Percentiles rank a stretch among this genome's conserved stretches.
Evolutionary conservation across 2,329 filamentous ascomycete species (phyloP).

Genomic region (Fusarium equiseti): DNA sequence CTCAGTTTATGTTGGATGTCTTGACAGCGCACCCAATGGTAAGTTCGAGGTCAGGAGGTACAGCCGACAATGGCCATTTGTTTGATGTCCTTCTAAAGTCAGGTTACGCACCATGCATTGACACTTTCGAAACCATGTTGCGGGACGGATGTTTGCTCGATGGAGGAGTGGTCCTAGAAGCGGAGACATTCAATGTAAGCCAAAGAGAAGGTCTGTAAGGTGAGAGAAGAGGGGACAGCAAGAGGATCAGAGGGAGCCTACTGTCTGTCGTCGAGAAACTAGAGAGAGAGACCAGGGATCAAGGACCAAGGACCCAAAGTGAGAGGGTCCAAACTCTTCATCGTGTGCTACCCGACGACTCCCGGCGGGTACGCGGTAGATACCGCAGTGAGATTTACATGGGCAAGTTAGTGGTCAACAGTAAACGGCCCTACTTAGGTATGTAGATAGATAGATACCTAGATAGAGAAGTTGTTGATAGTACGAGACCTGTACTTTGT

Average conservation of each 20-base stretch:
- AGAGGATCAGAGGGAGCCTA: background rate
- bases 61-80: slow-evolving; percentile 7
- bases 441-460: background rate
- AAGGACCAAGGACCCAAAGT: background rate
- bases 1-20: background rate
- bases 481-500: background rate
- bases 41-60: slow-evolving; percentile 10
- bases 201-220: background rate
- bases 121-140: background rate
- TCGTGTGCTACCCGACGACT: slow-evolving; percentile 37
- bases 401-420: slow-evolving; percentile 5
- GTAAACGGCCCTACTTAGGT: background rate
- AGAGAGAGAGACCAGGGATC: slow-evolving; percentile 9
- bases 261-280: background rate
- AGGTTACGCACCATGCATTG: background rate
- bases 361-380: slow-evolving; percentile 31
- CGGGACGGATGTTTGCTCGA: background rate
- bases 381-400: slow-evolving; percentile 28
- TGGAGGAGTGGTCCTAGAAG: background rate
- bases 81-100: background rate
- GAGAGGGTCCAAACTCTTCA: slow-evolving; percentile 8
- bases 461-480: background rate
- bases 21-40: slow-evolving; percentile 17
- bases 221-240: background rate
- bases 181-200: background rate